phyloP scores from a whole-genome alignment of 2,329 filamentous ascomycete genomes.

The Dactylonectria macrodidyma region DNA sequence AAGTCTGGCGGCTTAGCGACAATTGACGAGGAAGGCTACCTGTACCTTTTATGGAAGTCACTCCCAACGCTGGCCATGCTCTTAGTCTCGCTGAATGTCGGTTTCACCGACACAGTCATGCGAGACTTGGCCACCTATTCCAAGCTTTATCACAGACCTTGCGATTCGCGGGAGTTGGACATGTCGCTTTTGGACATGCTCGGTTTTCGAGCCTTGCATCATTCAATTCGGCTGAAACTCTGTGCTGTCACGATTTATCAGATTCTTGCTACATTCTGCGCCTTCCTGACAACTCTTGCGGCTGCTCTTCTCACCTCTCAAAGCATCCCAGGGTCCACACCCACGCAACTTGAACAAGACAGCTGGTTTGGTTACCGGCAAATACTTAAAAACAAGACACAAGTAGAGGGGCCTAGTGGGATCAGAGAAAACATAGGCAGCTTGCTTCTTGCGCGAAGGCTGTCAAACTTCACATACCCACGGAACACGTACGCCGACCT shows the following conservation, averaged over 20 bases:
- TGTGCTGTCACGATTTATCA: neutral
- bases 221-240: neutral
- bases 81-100: neutral
- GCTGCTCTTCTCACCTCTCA: neutral
- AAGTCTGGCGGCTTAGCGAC: neutral
- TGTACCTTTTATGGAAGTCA: neutral
- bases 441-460: neutral
- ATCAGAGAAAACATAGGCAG: neutral
- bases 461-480: constrained; percentile 8
- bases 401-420: neutral
- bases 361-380: neutral
- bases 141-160: neutral
- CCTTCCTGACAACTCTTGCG: neutral
- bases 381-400: neutral
- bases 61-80: neutral
- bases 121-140: neutral
- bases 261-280: neutral
- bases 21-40: neutral
- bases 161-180: neutral
- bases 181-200: constrained; percentile 14
- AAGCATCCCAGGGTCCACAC: neutral
- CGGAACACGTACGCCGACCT: neutral
- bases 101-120: neutral
- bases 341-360: neutral
- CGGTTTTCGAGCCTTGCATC: neutral